These are phyloP conservation scores for Choanephora cucurbitarum DNA, from an alignment of 371 early-diverging fungal genomes.

Conservation along the genomic window DNA sequence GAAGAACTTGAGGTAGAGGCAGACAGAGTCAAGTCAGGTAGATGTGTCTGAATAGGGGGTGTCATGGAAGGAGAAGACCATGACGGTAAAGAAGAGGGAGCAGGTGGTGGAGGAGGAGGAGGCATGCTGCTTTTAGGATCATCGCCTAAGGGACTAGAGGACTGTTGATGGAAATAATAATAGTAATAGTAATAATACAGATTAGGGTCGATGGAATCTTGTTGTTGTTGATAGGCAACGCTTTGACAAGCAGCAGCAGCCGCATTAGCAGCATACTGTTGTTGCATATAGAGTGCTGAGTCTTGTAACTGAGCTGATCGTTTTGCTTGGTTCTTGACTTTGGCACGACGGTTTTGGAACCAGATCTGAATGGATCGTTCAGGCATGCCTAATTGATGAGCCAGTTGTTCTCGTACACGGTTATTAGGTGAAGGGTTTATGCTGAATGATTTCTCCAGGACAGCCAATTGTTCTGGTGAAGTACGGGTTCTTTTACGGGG, in stretches of 20 bases:
- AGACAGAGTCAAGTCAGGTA: constrained; percentile 24
- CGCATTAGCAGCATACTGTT: constrained; percentile 47
- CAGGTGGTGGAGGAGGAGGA: constrained; percentile 32
- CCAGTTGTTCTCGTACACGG: constrained; percentile 81
- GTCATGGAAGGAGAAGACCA: not conserved
- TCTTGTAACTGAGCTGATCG: constrained; percentile 30
- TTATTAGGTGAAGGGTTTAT: constrained; percentile 76
- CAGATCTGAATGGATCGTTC: constrained; percentile 94
- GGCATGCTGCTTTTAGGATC: not conserved
- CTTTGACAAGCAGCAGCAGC: constrained; percentile 51
- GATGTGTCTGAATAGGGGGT: not conserved
- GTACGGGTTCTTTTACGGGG: constrained; percentile 71
- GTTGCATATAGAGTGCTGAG: constrained; percentile 52
- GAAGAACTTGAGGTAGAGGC: constrained; percentile 36
- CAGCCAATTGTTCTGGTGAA: constrained; percentile 71
- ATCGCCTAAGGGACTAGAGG: constrained; percentile 7
- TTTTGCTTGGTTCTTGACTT: constrained; percentile 77
- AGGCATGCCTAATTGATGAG: constrained; percentile 88
- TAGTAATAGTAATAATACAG: constrained; percentile 51
- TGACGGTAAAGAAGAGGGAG: constrained; percentile 15
- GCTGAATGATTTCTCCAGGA: constrained; percentile 73
- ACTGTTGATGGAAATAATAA: constrained; percentile 46
- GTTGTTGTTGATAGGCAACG: constrained; percentile 39
- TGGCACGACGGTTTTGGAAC: constrained; percentile 99
- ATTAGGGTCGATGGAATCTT: constrained; percentile 39